phyloP scores from a whole-genome alignment of 2,329 filamentous ascomycete genomes.

The Calonectria leucothoes region DNA sequence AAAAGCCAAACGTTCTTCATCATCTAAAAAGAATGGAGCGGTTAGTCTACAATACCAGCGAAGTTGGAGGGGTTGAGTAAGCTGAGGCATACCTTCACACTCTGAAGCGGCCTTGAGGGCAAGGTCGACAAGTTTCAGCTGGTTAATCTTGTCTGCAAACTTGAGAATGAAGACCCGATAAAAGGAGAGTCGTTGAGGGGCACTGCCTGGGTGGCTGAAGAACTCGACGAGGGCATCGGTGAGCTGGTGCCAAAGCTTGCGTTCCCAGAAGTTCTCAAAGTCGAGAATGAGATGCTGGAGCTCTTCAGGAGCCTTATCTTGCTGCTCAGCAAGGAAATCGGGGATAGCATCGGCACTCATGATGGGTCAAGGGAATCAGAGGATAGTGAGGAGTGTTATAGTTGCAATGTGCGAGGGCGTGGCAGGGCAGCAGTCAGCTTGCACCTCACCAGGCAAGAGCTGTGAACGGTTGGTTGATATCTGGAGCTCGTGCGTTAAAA shows the following conservation, averaged over 20 bases:
- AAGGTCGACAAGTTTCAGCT: constrained; percentile 94
- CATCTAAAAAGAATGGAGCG: constrained; percentile 66
- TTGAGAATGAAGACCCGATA: constrained; percentile 96
- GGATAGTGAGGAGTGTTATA: constrained; percentile 13
- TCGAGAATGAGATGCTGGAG: constrained; percentile 88
- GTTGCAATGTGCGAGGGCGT: constrained; percentile 21
- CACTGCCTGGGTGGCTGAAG: constrained; percentile 86
- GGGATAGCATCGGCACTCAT: constrained; percentile 92
- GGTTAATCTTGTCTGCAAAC: constrained; percentile 99
- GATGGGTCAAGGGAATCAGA: constrained; percentile 34
- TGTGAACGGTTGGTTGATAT: constrained; percentile 1
- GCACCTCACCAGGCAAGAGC: constrained; percentile 27
- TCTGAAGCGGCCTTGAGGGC: constrained; percentile 88
- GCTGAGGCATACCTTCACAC: constrained; percentile 74
- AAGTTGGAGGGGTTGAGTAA: constrained; percentile 6
- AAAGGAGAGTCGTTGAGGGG: constrained; percentile 85
- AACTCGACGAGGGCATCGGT: constrained; percentile 89
- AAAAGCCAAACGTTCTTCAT: constrained; percentile 87
- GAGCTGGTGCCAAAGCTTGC: constrained; percentile 99
- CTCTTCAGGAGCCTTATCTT: constrained; percentile 87
- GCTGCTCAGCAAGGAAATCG: constrained; percentile 92
- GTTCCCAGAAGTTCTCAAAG: constrained; percentile 98
- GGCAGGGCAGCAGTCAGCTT: constrained; percentile 38
- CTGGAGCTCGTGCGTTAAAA: neutral
- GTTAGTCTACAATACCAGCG: constrained; percentile 23